Conservation (phyloP, 148 eudicot genomes). For the Pharnaceum exiguum region DNA sequence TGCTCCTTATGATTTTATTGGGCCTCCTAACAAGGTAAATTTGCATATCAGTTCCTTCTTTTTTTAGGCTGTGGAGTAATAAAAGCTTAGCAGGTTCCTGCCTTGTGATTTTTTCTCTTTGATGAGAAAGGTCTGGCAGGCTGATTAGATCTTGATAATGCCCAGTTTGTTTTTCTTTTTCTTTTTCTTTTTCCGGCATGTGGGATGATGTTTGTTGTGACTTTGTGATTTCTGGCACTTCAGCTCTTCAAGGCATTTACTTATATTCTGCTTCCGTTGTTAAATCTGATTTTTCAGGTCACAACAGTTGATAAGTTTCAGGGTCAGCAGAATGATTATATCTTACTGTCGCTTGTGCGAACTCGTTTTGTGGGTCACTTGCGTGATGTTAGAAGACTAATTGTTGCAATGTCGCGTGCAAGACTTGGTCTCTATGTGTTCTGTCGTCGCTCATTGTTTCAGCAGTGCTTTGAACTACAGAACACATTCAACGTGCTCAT, state of each 20-base stretch:
- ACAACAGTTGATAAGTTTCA: constrained; percentile 98
- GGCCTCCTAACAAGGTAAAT: constrained; percentile 81
- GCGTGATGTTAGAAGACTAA: constrained; percentile 96
- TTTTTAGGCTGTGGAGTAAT: neutral
- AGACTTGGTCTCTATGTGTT: constrained; percentile 90
- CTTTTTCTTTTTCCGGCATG: too few species aligned
- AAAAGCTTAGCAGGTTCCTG: too few species aligned
- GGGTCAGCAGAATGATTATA: constrained; percentile 95
- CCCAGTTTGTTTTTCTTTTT: too few species aligned
- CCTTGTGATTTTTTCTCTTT: too few species aligned
- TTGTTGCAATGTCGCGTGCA: constrained; percentile 99
- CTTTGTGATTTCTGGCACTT: neutral
- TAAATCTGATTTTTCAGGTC: constrained; percentile 39
- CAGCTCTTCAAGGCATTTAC: neutral
- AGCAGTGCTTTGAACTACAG: constrained; percentile 92
- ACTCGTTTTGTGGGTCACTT: constrained; percentile 96
- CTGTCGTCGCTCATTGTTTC: constrained; percentile 86
- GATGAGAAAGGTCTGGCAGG: too few species aligned
- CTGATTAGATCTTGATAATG: too few species aligned
- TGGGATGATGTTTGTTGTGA: too few species aligned
- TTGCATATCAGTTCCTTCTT: neutral
- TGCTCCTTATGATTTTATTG: constrained; percentile 70
- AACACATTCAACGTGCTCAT: constrained; percentile 83
- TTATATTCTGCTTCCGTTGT: neutral
- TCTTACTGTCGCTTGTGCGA: constrained; percentile 85